phyloP scores from a whole-genome alignment of 345 rosid genomes.

The Dimocarpus longan region DNA sequence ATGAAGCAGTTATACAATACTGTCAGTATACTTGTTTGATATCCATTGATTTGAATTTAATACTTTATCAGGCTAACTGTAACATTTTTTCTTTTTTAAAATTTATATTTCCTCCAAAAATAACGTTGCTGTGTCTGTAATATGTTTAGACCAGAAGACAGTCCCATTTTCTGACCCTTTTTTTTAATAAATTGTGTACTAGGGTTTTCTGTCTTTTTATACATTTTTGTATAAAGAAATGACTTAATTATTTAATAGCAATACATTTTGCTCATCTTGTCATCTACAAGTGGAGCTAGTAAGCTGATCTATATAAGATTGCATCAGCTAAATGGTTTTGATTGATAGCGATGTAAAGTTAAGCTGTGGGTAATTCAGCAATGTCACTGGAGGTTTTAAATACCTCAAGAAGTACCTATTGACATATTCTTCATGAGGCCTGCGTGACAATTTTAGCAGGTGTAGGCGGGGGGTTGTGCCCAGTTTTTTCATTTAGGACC shows the following conservation, averaged over 20 bases:
- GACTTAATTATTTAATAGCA: background rate
- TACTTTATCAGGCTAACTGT: background rate
- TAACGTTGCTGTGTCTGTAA: background rate
- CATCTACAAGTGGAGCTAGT: background rate
- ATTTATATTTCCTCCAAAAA: background rate
- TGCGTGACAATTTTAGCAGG: background rate
- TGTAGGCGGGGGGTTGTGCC: background rate
- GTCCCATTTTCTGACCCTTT: background rate
- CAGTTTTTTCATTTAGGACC: background rate
- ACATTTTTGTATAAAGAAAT: background rate
- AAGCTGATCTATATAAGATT: background rate
- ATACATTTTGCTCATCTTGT: background rate
- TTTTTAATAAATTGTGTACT: background rate
- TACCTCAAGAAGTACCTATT: background rate
- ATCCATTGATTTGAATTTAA: constrained; percentile 11
- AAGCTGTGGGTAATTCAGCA: background rate
- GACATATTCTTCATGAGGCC: background rate
- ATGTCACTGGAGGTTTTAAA: background rate
- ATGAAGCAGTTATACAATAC: constrained; percentile 53
- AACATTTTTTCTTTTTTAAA: background rate
- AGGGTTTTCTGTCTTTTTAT: background rate
- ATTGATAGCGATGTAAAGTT: background rate
- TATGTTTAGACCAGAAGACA: background rate
- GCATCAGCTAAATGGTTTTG: background rate
- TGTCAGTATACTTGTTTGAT: constrained; percentile 55